Conservation (phyloP, 257 asterid genomes). For the Capsicum pubescens region DNA sequence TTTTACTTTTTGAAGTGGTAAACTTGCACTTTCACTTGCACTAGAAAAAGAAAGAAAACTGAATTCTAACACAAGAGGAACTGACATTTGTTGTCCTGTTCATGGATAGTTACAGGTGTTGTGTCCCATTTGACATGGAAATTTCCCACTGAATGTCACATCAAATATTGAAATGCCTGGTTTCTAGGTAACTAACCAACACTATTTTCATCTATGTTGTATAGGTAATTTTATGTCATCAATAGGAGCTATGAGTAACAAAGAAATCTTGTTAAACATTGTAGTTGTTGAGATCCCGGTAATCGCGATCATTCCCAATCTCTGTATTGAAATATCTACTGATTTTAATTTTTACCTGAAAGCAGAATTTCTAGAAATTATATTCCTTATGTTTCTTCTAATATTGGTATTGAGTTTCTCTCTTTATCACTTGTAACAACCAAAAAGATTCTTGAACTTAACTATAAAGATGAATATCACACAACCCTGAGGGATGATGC, state of each 20-base stretch:
- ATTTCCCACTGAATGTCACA: not conserved
- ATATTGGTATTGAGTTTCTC: not conserved
- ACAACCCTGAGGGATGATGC: no score
- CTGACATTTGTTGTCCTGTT: no score
- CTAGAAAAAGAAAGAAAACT: no score
- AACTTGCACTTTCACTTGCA: no score
- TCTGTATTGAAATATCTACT: constrained; percentile 2
- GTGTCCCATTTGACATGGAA: no score
- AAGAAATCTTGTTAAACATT: not conserved
- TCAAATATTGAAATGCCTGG: not conserved
- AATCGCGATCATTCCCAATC: constrained; percentile 16
- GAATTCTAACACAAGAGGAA: no score
- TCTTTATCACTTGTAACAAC: constrained; percentile 3
- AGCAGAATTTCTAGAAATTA: not conserved
- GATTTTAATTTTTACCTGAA: not conserved
- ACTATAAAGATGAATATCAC: not conserved
- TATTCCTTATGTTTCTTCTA: not conserved
- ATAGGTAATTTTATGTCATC: constrained; percentile 33
- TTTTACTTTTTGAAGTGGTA: no score
- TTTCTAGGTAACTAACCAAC: not conserved
- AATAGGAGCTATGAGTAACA: not conserved
- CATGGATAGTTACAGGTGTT: no score
- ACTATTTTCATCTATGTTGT: not conserved
- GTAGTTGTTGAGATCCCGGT: constrained; percentile 26
- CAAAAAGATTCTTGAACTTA: constrained; percentile 19